Evolutionary conservation across 2,329 filamentous ascomycete species (phyloP).

Genomic region (Aspergillus fumigatus): DNA sequence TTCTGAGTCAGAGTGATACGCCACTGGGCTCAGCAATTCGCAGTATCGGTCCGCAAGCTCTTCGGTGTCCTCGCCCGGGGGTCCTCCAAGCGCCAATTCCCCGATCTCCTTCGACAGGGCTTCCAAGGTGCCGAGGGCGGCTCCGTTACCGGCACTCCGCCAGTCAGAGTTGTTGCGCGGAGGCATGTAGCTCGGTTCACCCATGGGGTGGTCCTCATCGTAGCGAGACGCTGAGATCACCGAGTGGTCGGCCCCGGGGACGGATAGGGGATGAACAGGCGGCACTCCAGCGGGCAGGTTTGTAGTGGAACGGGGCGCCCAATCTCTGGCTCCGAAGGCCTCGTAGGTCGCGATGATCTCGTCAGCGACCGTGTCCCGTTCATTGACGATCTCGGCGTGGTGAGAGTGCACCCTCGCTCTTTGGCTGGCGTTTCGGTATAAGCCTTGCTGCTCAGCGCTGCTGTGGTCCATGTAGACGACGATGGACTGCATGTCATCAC

Average conservation of each 20-base stretch:
- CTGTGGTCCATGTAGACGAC: conserved; percentile 3
- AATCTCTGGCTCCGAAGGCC: background rate
- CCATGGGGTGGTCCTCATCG: background rate
- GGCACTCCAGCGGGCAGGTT: background rate
- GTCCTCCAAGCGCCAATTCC: background rate
- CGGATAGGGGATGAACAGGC: background rate
- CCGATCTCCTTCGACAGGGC: background rate
- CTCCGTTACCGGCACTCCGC: background rate
- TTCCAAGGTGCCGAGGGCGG: background rate
- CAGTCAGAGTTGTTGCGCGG: conserved; percentile 2
- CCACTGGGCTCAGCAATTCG: background rate
- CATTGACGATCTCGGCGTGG: background rate
- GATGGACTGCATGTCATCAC: background rate
- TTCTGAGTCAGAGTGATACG: conserved; percentile 8
- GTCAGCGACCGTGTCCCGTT: background rate
- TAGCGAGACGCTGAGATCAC: background rate
- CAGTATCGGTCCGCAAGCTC: conserved; percentile 3
- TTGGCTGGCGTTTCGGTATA: background rate
- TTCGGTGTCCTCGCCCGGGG: background rate
- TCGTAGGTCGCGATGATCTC: conserved; percentile 1
- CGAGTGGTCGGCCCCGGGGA: background rate
- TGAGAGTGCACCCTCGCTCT: background rate
- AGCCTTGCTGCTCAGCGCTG: background rate
- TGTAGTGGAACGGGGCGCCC: background rate
- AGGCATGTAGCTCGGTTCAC: background rate